These are phyloP conservation scores for Phtheirospermum japonicum DNA, from an alignment of 257 asterid species.

Conservation along the genomic window DNA sequence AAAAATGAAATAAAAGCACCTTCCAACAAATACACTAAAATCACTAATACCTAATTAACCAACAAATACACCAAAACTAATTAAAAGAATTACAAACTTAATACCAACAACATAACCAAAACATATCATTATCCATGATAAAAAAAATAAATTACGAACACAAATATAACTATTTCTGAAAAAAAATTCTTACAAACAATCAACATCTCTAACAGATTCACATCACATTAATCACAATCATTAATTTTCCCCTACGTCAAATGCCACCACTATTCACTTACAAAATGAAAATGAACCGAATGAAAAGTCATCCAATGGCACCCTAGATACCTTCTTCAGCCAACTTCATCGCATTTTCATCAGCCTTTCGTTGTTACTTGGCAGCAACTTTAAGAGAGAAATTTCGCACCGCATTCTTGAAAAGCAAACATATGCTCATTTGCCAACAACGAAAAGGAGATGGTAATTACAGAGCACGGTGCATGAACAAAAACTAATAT, in stretches of 20 bases:
- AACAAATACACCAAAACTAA: too few species aligned
- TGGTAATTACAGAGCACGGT: neutral
- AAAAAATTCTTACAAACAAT: too few species aligned
- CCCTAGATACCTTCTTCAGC: constrained; percentile 66
- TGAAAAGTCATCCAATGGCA: neutral
- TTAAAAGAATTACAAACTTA: too few species aligned
- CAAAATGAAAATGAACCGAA: neutral
- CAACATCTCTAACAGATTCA: constrained; percentile 1
- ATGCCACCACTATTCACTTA: neutral
- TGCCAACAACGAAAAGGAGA: constrained; percentile 9
- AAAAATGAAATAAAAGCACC: too few species aligned
- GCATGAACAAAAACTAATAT: neutral
- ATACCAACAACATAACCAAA: too few species aligned
- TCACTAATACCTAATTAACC: too few species aligned
- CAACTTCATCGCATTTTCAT: constrained; percentile 54
- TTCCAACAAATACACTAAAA: too few species aligned
- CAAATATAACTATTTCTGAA: neutral
- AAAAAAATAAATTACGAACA: too few species aligned
- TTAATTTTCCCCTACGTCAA: neutral
- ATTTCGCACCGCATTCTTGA: constrained; percentile 70
- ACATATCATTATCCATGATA: too few species aligned
- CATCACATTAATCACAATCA: neutral
- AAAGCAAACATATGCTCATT: constrained; percentile 13
- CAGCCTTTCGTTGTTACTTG: constrained; percentile 59
- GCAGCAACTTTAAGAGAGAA: constrained; percentile 62